Evolutionary conservation across 2,329 filamentous ascomycete genomes (phyloP), one percentile per base, ranked within the genome.

Genomic region (Clonostachys byssicola): DNA sequence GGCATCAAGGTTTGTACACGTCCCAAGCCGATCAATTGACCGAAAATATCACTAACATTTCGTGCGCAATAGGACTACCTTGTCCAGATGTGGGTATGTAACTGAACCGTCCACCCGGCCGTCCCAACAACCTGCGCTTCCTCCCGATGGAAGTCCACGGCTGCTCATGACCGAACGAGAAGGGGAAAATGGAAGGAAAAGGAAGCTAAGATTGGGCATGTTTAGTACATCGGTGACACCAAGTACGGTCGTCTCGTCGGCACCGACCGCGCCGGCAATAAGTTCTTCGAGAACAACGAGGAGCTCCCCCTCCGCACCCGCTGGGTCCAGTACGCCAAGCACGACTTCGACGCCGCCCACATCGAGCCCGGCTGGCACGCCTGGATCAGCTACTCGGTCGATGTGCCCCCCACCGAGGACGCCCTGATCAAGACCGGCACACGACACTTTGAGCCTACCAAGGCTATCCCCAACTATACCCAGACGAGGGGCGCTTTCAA

Each of bases 321-420:
- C 77, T 99, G 95, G 94, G 89, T 99, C 54, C 92, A 97, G 71
- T 99, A 95, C 78, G 92, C 90, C 74, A 80, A 88, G 68, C 78
- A 89, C 60, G 90, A 97, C 68, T 88, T 78, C 64, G 88, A 94
- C 60, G 76, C 88, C 52, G 81, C 82, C 49, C 89, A 96, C 47
- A 88, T 96, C 60, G 92, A 97, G 71, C 92, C 92, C 44, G 89
- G 92, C 69, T 99, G 94, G 94, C 94, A 97, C 73, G 90, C 89
- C 33, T 99, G 94, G 94, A 91, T 99, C 58, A 90, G 90, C 55
- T 97, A 99, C 73, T 75, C 85, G 71, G 85, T 96, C 60, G 91
- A 97, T 70, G 88, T 88, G 70, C 84, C 92, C 36, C 94, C 94
- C 2, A 81, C 77, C 36, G 70, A 86, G 61, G 94, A 99, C 65